Evolutionary conservation across 176 grass and related monocot genomes (phyloP).

Genomic region (Aegilops bicornis): DNA sequence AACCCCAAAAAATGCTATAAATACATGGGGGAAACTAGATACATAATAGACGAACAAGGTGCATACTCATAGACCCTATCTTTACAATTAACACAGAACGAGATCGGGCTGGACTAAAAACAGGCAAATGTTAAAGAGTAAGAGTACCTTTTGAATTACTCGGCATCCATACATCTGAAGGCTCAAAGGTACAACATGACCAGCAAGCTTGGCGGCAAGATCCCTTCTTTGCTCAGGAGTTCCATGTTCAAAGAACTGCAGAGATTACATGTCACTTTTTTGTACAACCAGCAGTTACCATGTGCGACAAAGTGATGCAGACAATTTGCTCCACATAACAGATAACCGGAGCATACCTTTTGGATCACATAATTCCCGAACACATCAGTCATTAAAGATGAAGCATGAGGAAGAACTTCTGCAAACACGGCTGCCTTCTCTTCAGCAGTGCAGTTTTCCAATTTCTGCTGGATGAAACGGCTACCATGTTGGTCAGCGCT

Average conservation of each 20-base stretch:
- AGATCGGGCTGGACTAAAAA: not conserved
- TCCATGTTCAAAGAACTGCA: slow-evolving; percentile 97
- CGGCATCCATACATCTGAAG: slow-evolving; percentile 99
- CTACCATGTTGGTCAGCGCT: slow-evolving; percentile 99
- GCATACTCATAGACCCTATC: not conserved
- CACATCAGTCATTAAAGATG: slow-evolving; percentile 90
- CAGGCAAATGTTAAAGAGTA: not conserved
- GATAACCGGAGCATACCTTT: slow-evolving; percentile 57
- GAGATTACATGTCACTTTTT: slow-evolving; percentile 21
- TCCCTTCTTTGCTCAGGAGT: slow-evolving; percentile 84
- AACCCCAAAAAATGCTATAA: slow-evolving; percentile 6
- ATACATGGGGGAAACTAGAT: not conserved
- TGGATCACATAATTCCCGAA: slow-evolving; percentile 99
- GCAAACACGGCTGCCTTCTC: slow-evolving; percentile 90
- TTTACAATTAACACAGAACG: not conserved
- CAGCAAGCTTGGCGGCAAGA: slow-evolving; percentile 83
- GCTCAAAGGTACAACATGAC: slow-evolving; percentile 84
- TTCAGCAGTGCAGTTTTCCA: slow-evolving; percentile 81
- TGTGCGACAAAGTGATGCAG: slow-evolving; percentile 5
- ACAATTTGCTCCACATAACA: not conserved
- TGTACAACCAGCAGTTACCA: not conserved
- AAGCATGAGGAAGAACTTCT: slow-evolving; percentile 87
- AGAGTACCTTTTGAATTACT: slow-evolving; percentile 93
- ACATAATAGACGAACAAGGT: not conserved
- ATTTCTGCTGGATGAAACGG: slow-evolving; percentile 98